phyloP scores from a whole-genome alignment of 1,139 yeast genomes.

The Suhomyces bokatorum region DNA sequence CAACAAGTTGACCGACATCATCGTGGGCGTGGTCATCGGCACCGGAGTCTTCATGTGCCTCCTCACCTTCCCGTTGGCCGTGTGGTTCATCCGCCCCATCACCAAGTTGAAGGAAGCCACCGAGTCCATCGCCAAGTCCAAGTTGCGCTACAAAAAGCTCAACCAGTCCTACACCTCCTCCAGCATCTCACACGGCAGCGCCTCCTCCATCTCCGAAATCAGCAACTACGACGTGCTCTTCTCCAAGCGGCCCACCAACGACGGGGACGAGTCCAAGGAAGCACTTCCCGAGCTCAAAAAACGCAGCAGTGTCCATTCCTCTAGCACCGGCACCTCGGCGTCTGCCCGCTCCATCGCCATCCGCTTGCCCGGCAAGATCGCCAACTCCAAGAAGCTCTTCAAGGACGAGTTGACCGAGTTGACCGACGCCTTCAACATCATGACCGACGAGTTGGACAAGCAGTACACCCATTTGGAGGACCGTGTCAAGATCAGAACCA shows the following conservation, averaged over 20 bases:
- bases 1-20: slow-evolving; percentile 59
- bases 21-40: slow-evolving; percentile 77
- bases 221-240: not conserved
- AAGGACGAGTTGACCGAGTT: slow-evolving; percentile 86
- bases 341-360: slow-evolving; percentile 40
- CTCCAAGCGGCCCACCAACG: not conserved
- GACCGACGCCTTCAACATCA: slow-evolving; percentile 83
- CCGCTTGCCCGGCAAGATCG: slow-evolving; percentile 52
- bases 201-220: not conserved
- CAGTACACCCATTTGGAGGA: slow-evolving; percentile 87
- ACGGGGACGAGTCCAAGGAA: not conserved
- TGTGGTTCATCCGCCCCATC: slow-evolving; percentile 83
- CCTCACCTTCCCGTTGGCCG: slow-evolving; percentile 78
- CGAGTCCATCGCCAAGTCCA: slow-evolving; percentile 52
- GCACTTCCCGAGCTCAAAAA: slow-evolving; percentile 4
- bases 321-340: slow-evolving; percentile 26
- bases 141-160: slow-evolving; percentile 12
- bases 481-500: slow-evolving; percentile 83
- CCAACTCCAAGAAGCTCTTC: slow-evolving; percentile 58
- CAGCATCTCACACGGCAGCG: not conserved
- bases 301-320: slow-evolving; percentile 32
- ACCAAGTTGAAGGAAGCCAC: slow-evolving; percentile 81
- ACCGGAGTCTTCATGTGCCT: slow-evolving; percentile 74
- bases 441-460: slow-evolving; percentile 83
- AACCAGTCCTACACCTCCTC: slow-evolving; percentile 3